These are phyloP conservation scores for Saposhnikovia divaricata DNA, from an alignment of 129 eudicot species.

Conservation along the genomic window DNA sequence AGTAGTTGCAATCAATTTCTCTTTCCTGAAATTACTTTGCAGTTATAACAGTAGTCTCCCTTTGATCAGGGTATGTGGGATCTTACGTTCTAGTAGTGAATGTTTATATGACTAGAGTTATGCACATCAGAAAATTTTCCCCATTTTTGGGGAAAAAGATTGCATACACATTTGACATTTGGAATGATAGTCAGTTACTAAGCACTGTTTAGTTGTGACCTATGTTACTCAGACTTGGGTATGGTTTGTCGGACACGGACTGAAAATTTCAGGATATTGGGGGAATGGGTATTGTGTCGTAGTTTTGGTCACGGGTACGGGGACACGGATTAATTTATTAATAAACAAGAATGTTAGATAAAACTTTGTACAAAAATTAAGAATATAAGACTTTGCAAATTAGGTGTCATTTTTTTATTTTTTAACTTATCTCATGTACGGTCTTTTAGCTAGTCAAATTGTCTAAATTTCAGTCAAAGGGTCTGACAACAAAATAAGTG, in stretches of 20 bases:
- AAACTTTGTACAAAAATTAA: no score
- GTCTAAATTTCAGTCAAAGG: not conserved
- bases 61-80: not conserved
- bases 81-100: not conserved
- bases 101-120: not conserved
- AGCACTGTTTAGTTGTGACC: not conserved
- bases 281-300: not conserved
- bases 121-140: not conserved
- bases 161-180: not conserved
- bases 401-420: no score
- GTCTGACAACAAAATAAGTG: not conserved
- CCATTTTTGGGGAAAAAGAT: not conserved
- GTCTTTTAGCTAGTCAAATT: not conserved
- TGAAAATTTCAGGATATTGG: not conserved
- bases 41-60: not conserved
- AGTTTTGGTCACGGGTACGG: not conserved
- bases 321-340: not conserved
- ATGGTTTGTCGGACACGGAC: not conserved
- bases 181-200: not conserved
- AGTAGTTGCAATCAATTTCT: not conserved
- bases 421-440: no score
- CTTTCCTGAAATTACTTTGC: not conserved
- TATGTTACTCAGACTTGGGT: not conserved
- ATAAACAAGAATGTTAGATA: not conserved
- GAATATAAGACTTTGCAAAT: not conserved